These are phyloP conservation scores for Schizochytrium sp. DNA, from an alignment of 108 stramenopile genomes.

Conservation along the genomic window DNA sequence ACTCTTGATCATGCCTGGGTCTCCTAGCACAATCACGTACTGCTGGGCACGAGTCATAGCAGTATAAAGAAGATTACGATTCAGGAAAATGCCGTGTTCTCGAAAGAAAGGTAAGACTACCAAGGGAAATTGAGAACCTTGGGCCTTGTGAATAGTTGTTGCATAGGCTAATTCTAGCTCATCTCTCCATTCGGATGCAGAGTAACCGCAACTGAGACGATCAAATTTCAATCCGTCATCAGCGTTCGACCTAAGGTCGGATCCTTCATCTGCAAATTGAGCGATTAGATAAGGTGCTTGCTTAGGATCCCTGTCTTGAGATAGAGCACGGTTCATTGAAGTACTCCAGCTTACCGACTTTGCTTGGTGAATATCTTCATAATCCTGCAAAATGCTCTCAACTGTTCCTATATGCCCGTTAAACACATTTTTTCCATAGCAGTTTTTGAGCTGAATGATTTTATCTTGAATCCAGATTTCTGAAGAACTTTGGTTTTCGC, in stretches of 20 bases:
- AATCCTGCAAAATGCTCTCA: no score
- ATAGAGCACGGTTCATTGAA: no score
- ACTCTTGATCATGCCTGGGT: neutral
- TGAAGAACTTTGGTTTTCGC: no score
- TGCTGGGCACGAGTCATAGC: constrained; percentile 45
- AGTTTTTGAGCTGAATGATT: constrained; percentile 31
- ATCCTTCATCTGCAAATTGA: no score
- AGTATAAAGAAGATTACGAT: constrained; percentile 48
- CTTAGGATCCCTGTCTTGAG: no score
- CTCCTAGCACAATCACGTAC: constrained; percentile 4
- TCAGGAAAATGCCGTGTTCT: constrained; percentile 22
- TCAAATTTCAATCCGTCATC: no score
- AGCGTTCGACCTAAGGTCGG: no score
- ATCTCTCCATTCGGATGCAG: no score
- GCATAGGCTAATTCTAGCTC: constrained; percentile 52
- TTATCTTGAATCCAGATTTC: neutral
- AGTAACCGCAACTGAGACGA: no score
- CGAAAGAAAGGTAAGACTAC: neutral
- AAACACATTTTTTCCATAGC: constrained; percentile 36
- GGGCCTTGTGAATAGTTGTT: constrained; percentile 61
- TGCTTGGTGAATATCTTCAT: no score
- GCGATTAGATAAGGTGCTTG: no score
- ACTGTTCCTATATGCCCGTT: constrained; percentile 34
- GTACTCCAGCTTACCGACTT: no score
- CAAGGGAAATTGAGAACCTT: constrained; percentile 59